Conservation (phyloP, 352 stramenopile species). For the Plasmopara muralis region DNA sequence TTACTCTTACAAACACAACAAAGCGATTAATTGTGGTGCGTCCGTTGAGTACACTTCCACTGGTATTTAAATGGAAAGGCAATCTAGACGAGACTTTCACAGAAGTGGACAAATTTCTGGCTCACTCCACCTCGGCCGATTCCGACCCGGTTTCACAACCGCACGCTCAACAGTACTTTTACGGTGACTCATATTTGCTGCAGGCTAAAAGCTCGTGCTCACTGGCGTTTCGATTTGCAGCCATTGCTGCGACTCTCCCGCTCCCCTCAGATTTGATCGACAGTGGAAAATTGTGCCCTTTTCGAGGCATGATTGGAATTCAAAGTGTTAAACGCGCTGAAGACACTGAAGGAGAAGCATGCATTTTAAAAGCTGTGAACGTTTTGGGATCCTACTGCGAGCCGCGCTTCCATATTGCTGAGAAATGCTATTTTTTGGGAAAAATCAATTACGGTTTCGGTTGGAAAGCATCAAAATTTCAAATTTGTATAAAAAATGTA, state of each 20-base stretch:
- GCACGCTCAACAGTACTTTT: constrained; percentile 31
- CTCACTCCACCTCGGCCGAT: constrained; percentile 21
- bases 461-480: constrained; percentile 66
- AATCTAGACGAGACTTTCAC: constrained; percentile 3
- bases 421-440: constrained; percentile 53
- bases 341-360: constrained; percentile 30
- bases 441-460: constrained; percentile 80
- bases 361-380: constrained; percentile 59
- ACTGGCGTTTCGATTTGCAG: constrained; percentile 66
- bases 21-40: constrained; percentile 45
- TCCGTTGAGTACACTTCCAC: constrained; percentile 61
- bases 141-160: background rate
- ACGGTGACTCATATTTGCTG: constrained; percentile 40
- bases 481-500: constrained; percentile 56
- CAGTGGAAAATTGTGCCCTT: constrained; percentile 44
- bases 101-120: constrained; percentile 16
- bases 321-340: constrained; percentile 45
- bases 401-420: constrained; percentile 41
- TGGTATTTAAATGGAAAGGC: constrained; percentile 52
- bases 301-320: constrained; percentile 66
- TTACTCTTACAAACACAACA: constrained; percentile 55
- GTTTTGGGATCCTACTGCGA: constrained; percentile 61
- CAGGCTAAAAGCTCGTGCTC: constrained; percentile 38
- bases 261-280: constrained; percentile 52
- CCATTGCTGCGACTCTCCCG: constrained; percentile 45